Evolutionary conservation across 257 asterid genomes (phyloP), one percentile per base, ranked within the genome.

Genomic region (Avicennia marina): DNA sequence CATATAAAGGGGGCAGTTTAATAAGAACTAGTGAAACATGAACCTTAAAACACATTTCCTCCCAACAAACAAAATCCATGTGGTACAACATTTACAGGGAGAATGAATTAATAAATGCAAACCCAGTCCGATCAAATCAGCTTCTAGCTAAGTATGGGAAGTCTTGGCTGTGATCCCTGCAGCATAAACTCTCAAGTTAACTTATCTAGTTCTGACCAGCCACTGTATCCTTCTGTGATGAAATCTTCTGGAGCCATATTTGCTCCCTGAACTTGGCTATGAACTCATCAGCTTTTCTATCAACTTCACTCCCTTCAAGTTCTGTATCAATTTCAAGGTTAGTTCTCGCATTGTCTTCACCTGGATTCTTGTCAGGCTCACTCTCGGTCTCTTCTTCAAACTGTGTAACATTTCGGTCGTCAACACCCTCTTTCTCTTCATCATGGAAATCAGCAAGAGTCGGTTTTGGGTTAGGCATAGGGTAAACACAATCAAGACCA

Each of bases 221-320:
- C n/a, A n/a, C n/a, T 40, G 50, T 62, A 11, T 63, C 80, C 66
- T 65, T 54, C 66, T 4, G 53, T 22, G 80, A 75, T 58, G 78
- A 80, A 53, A 72, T 56, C 72, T 85, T 85, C 68, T 90, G 98
- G 57, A 76, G 91, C 78, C 95, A 72, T 50, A 90, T 90, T 57
- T 90, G 98, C 80, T 83, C 86, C 76, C 85, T 81, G 65, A 90
- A 87, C 77, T 85, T 90, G 47, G 98, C 98, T 46, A 90, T 90
- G 58, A 90, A 90, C 77, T 90, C 96, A 6, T 75, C 96, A 19
- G 96, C 98, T 72, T 90, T 90, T 71, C 95, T 66, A 61, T 90
- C 96, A 60, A 90, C 98, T 78, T 89, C 97, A 48, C 94, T 85
- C 58, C 91, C 95, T 54, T 61, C 79, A 24, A 81, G 75, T 17